A percentile compares a stretch with the other conserved stretches of the same genome.
Evolutionary conservation across 2,329 filamentous ascomycete species (phyloP).

Genomic region (Ascochyta lentis): DNA sequence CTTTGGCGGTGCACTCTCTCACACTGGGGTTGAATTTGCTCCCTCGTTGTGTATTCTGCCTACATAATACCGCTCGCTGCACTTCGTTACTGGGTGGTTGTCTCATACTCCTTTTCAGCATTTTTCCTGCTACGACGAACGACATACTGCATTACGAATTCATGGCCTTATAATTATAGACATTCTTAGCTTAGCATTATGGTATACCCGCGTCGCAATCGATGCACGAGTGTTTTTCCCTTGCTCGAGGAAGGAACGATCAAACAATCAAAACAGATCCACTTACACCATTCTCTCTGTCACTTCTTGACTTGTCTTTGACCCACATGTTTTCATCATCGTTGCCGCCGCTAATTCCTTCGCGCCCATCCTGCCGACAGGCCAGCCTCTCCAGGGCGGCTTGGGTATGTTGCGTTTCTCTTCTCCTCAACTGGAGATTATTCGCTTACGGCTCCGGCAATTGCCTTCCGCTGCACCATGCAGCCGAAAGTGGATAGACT

Average conservation of each 20-base stretch:
- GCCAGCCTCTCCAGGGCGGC: constrained; percentile 1
- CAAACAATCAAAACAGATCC: constrained; percentile 1
- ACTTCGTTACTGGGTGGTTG: constrained; percentile 1
- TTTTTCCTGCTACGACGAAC: constrained; percentile 7
- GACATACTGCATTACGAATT: constrained; percentile 9
- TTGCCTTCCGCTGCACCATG: constrained; percentile 11
- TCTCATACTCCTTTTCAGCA: not conserved
- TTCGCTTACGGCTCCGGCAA: constrained; percentile 12
- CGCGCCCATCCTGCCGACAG: not conserved
- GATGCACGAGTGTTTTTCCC: constrained; percentile 6
- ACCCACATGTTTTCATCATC: not conserved
- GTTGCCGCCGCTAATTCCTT: constrained; percentile 10
- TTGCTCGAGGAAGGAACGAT: constrained; percentile 8
- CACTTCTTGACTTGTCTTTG: not conserved
- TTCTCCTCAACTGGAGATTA: not conserved
- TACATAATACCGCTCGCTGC: not conserved
- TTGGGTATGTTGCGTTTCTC: not conserved
- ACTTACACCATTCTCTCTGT: not conserved
- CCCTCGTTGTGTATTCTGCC: constrained; percentile 2
- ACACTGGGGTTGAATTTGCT: constrained; percentile 3
- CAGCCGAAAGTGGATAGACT: constrained; percentile 10
- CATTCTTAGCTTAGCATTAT: constrained; percentile 16
- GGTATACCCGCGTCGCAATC: constrained; percentile 17
- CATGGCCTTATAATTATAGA: constrained; percentile 12
- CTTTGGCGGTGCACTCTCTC: not conserved